Conservation (phyloP, 1,284 basidiomycete genomes). For the Heterobasidion parviporum region DNA sequence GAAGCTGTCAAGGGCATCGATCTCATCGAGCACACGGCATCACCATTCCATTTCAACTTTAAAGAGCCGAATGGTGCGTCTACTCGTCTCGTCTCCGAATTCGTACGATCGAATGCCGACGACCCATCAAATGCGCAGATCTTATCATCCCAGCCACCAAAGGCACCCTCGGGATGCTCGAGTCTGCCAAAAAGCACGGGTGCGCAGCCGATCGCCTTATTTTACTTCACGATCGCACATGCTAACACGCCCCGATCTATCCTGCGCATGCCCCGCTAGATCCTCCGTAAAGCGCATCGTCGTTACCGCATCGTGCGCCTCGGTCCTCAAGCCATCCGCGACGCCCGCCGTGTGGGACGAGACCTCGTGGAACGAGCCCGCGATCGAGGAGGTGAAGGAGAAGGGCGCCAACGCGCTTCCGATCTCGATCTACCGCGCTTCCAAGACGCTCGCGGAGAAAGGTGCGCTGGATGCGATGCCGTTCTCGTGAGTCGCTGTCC, state of each 20-base stretch:
- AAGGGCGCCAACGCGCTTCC: slow-evolving; percentile 38
- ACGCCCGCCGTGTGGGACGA: slow-evolving; percentile 26
- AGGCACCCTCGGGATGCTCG: slow-evolving; percentile 52
- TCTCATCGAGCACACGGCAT: slow-evolving; percentile 52
- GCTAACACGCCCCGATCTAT: not conserved
- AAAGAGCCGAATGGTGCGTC: slow-evolving; percentile 29
- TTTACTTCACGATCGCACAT: not conserved
- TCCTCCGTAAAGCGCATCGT: slow-evolving; percentile 53
- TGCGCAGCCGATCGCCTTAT: slow-evolving; percentile 14
- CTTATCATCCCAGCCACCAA: slow-evolving; percentile 56
- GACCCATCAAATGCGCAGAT: slow-evolving; percentile 20
- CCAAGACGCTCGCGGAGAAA: slow-evolving; percentile 66
- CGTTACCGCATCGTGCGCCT: slow-evolving; percentile 50
- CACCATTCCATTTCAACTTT: slow-evolving; percentile 32
- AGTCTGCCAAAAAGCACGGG: slow-evolving; percentile 44
- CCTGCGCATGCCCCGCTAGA: not conserved
- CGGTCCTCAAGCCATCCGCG: slow-evolving; percentile 29
- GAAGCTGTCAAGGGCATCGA: slow-evolving; percentile 62
- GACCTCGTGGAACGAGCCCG: slow-evolving; percentile 59
- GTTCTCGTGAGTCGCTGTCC: not conserved
- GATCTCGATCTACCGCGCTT: slow-evolving; percentile 43
- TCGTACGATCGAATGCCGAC: not conserved
- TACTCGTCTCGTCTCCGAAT: not conserved
- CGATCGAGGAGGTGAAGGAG: slow-evolving; percentile 42
- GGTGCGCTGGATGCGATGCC: slow-evolving; percentile 22